Evolutionary conservation across 305 asterid genomes (phyloP), one percentile per base, ranked within the genome.

Genomic region (Fraxinus greggii): DNA sequence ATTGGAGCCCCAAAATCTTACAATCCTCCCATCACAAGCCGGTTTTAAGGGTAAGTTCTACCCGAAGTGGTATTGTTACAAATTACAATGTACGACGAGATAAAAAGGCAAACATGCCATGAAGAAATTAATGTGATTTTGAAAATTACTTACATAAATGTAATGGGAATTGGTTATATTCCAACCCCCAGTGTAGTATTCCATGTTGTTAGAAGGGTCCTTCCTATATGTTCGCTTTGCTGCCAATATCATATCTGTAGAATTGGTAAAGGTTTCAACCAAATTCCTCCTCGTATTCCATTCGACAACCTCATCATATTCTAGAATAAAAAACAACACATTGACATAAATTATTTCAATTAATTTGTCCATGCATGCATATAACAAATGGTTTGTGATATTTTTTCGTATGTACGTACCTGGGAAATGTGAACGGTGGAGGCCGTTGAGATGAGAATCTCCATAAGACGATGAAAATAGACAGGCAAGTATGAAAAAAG

Each of bases 121-220:
- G 26, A n/a, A 3, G 42, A 72, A 72, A 72, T 72, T 15, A 32
- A 26, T n/a, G 45, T 31, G 76, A 32, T 42, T 51, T 36, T 26
- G 23, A 19, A 15, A 17, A 17, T 59, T 69, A 75, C 86, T 83
- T 35, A 86, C 89, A 75, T 0, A 75, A 1, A 81, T 10, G 61
- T 87, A 85, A 61, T 87, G 84, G 5, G 69, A 26, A 40, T 83
- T 32, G 38, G 84, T 74, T 13, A 85, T 54, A 70, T 85, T 81
- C 90, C 90, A 87, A 61, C 88, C 90, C 40, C 90, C 87, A 15
- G 72, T 76, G 83, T 87, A 87, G 40, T 75, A 85, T 5, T 35
- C 24, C 33, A 83, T 80, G 76, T 6, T 24, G 56, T 81, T 38
- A 4, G 72, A 33, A 29, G 90, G 90, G 80, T 87, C 90, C 80